These are phyloP conservation scores for Dactylis glomerata DNA, from an alignment of 176 grass and related monocot genomes.

Conservation along the genomic window DNA sequence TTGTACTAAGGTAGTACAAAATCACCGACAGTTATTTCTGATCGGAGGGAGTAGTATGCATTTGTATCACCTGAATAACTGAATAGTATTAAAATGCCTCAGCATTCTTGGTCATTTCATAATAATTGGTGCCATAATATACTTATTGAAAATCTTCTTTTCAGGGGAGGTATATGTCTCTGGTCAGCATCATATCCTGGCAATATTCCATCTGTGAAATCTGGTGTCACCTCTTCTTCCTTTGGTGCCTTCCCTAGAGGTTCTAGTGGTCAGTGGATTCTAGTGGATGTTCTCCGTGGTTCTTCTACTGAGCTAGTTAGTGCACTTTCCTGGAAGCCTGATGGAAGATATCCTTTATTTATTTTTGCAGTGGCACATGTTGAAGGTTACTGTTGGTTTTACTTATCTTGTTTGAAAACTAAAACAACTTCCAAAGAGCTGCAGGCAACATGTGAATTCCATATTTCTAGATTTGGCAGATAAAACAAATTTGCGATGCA, in stretches of 20 bases:
- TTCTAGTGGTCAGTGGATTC: slow-evolving; percentile 65
- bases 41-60: too few relatives aligned
- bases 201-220: slow-evolving; percentile 67
- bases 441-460: not conserved
- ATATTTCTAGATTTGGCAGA: not conserved
- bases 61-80: not conserved
- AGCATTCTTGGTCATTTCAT: slow-evolving; percentile 16
- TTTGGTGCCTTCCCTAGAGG: slow-evolving; percentile 65
- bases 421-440: slow-evolving; percentile 1
- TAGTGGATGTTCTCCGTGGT: slow-evolving; percentile 73
- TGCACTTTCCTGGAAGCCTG: slow-evolving; percentile 81
- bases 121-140: not conserved
- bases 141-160: slow-evolving; percentile 18
- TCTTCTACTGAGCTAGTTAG: slow-evolving; percentile 57
- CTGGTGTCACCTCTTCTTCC: slow-evolving; percentile 49
- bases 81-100: not conserved
- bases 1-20: too few relatives aligned
- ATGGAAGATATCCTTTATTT: slow-evolving; percentile 93
- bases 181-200: slow-evolving; percentile 96
- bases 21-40: too few relatives aligned
- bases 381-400: slow-evolving; percentile 13
- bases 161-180: slow-evolving; percentile 84
- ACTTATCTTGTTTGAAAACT: not conserved
- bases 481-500: not conserved
- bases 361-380: not conserved